A percentile compares a stretch with the other conserved stretches of the same genome.
Conservation (phyloP, 2,329 filamentous ascomycete genomes). For the Pestalotiopsis sp. region DNA sequence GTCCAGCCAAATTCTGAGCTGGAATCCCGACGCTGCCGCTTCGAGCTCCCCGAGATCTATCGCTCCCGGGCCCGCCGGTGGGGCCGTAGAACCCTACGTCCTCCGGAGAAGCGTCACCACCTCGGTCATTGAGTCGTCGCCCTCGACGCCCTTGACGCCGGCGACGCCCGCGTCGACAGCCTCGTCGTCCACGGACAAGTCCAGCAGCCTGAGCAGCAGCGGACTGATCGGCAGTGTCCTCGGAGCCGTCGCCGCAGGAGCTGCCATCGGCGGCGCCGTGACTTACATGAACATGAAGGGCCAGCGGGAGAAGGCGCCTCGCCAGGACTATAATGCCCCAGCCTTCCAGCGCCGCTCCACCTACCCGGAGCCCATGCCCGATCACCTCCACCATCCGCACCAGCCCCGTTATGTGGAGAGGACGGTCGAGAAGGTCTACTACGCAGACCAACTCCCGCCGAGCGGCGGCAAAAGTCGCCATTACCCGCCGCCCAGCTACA, state of each 20-base stretch:
- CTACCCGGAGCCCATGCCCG: constrained; percentile 39
- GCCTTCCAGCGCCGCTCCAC: constrained; percentile 44
- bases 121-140: constrained; percentile 28
- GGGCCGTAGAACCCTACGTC: constrained; percentile 25
- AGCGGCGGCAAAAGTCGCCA: constrained; percentile 22
- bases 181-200: constrained; percentile 32
- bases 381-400: constrained; percentile 15
- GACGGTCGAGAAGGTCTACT: constrained; percentile 37
- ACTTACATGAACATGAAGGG: constrained; percentile 71
- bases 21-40: constrained; percentile 46
- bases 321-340: constrained; percentile 42
- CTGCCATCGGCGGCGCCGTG: constrained; percentile 60
- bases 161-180: constrained; percentile 23
- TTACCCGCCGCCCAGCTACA: constrained; percentile 35
- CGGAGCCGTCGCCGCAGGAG: constrained; percentile 72
- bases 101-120: constrained; percentile 36
- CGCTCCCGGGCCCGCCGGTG: constrained; percentile 17
- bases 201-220: constrained; percentile 52
- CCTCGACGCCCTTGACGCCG: constrained; percentile 31
- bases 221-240: constrained; percentile 74
- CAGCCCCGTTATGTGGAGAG: constrained; percentile 37
- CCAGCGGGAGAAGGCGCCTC: constrained; percentile 44
- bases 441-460: constrained; percentile 33
- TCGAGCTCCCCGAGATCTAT: constrained; percentile 25
- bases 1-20: constrained; percentile 46